These are phyloP conservation scores for Verruconis gallopava DNA, from an alignment of 2,329 filamentous ascomycete genomes.

Conservation along the genomic window DNA sequence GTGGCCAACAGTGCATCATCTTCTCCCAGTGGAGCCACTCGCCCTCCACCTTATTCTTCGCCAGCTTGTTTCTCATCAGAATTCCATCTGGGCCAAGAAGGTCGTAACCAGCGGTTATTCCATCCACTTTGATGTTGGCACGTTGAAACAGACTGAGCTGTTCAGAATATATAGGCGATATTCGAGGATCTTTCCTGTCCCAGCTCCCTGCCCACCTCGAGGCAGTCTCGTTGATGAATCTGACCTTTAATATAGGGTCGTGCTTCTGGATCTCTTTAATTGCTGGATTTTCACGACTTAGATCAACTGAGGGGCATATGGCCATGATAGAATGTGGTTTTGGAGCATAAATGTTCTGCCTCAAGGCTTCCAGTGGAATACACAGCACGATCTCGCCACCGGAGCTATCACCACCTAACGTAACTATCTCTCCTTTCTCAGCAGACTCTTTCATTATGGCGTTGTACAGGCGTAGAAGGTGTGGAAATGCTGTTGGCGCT, in stretches of 20 bases:
- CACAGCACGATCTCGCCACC: conserved; percentile 41
- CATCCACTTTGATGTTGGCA: conserved; percentile 35
- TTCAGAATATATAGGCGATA: conserved; percentile 35
- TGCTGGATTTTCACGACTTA: conserved; percentile 33
- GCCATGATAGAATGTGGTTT: conserved; percentile 25
- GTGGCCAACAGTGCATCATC: conserved; percentile 48
- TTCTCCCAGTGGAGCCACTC: conserved; percentile 47
- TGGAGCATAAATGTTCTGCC: conserved; percentile 15
- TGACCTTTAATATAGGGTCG: conserved; percentile 35
- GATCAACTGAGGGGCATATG: conserved; percentile 38
- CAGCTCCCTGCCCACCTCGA: conserved; percentile 29
- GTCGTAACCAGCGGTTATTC: conserved; percentile 40
- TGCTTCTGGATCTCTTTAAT: conserved; percentile 27
- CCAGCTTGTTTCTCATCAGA: conserved; percentile 34
- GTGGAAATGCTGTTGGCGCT: conserved; percentile 35
- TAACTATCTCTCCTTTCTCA: conserved; percentile 28
- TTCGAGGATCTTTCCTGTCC: conserved; percentile 29
- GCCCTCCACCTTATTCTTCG: conserved; percentile 32
- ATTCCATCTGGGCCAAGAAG: conserved; percentile 41
- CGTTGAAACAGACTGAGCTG: conserved; percentile 28
- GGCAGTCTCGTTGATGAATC: conserved; percentile 30
- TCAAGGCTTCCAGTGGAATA: conserved; percentile 27
- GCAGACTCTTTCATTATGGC: conserved; percentile 28
- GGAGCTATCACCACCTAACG: conserved; percentile 42
- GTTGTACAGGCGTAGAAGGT: conserved; percentile 33